A percentile compares a stretch with the other conserved stretches of the same genome.
These are phyloP conservation scores for Microdochium bolleyi DNA, from an alignment of 2,329 filamentous ascomycete species.

Conservation along the genomic window DNA sequence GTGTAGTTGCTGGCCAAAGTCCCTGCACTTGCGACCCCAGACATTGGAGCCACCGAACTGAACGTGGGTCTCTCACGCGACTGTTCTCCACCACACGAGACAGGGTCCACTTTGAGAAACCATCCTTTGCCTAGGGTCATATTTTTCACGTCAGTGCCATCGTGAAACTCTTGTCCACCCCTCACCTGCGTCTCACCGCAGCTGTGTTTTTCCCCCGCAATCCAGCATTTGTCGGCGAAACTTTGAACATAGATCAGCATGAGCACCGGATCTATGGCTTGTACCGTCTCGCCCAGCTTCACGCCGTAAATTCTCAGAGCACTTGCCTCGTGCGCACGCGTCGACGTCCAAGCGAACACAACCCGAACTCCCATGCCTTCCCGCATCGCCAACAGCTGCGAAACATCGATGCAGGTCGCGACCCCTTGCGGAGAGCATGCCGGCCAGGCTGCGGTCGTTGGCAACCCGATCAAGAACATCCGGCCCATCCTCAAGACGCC, in stretches of 20 bases:
- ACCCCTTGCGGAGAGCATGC: slow-evolving; percentile 14
- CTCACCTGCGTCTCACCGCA: neutral
- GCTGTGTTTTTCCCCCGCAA: neutral
- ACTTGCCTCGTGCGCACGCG: neutral
- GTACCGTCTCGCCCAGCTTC: neutral
- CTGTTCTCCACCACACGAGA: neutral
- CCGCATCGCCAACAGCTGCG: slow-evolving; percentile 27
- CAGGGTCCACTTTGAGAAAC: neutral
- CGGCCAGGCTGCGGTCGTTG: slow-evolving; percentile 10
- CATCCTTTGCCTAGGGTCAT: neutral
- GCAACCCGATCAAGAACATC: neutral
- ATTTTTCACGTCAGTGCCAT: neutral
- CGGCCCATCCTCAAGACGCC: slow-evolving; percentile 37
- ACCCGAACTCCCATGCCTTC: neutral
- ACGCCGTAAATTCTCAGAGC: neutral
- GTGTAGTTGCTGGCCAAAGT: neutral
- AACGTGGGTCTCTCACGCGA: neutral
- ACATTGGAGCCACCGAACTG: neutral
- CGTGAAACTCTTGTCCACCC: neutral
- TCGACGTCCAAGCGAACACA: neutral
- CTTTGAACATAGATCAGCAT: neutral
- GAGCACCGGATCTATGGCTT: neutral
- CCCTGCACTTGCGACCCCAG: neutral
- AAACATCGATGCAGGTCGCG: slow-evolving; percentile 25
- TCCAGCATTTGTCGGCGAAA: neutral